Conservation (phyloP, 2,329 filamentous ascomycete species). For the Bertia moriformis region DNA sequence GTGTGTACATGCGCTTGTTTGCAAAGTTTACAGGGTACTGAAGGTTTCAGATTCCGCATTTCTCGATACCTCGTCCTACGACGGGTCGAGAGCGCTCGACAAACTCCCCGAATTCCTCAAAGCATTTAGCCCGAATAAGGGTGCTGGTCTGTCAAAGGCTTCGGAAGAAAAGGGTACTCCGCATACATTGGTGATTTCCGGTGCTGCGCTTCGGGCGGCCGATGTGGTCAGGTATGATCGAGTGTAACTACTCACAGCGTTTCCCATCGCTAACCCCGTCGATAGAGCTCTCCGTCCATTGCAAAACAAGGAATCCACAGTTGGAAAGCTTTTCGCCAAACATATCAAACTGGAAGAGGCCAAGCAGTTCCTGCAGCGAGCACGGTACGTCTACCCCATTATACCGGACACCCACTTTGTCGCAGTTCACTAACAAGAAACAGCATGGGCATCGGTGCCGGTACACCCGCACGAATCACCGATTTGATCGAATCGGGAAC, state of each 20-base stretch:
- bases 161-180: constrained; percentile 57
- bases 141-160: constrained; percentile 44
- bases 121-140: constrained; percentile 32
- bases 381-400: constrained; percentile 21
- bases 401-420: no score
- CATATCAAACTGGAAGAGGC: constrained; percentile 92
- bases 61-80: constrained; percentile 61
- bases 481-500: constrained; percentile 59
- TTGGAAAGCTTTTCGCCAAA: constrained; percentile 59
- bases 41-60: constrained; percentile 1
- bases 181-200: constrained; percentile 80
- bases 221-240: constrained; percentile 64
- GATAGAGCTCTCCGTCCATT: neutral
- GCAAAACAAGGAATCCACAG: neutral
- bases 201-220: constrained; percentile 71
- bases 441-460: constrained; percentile 74
- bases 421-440: constrained; percentile 9
- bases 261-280: neutral
- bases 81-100: constrained; percentile 49
- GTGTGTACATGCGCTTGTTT: no score
- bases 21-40: neutral
- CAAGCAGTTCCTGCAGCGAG: constrained; percentile 56
- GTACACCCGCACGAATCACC: constrained; percentile 69
- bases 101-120: constrained; percentile 72
- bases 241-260: constrained; percentile 6